Base-by-base conservation (phyloP, 2,329 filamentous ascomycete species). In the Apiospora kogelbergensis region DNA sequence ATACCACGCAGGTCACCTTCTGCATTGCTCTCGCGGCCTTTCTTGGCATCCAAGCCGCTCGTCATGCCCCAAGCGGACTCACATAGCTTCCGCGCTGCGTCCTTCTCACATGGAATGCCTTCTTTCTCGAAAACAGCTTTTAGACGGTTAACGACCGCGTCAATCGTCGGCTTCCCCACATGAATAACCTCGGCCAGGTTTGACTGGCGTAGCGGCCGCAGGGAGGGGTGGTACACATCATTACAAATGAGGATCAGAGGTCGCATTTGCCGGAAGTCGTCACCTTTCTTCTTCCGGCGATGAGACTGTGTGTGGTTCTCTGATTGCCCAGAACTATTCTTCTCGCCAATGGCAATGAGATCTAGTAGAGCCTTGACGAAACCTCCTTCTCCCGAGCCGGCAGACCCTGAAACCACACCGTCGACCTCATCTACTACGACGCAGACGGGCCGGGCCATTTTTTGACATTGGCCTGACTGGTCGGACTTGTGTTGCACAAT, bases 341-440 rank as follows among this genome's bases (percentile, higher is more conserved):
- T 94, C 80, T 97, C 93, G 75, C 98, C 96, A 13, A 93, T 84
- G 63, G 92, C 84, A 63, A 98, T 91, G 4, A 99, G 86, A 74
- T 99, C 96, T 71, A 99, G 95, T 70, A 99, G 82, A 1, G 96
- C 96, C 78, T 94, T 97, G 80, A 99, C 90, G 73, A 99, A 99
- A 0, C 96, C 96, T 66, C 95, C 95, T 78, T 99, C 96, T 45
- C 94, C 93, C 37, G 91, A 90, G 30, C 84, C 86, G 6, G 92
- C 91, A 65, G 91, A 90, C 13, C 95, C 94, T 26, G 92, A 86
- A 2, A 97, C 94, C 0, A 97, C 96, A 48, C 96, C 96, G 77
- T 99, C 96, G 0, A 98, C 96, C 80, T 99, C 96, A 76, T 99
- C 96, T 0, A 99, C 94, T 2, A 99, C 87, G 4, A 99, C 93